These are phyloP conservation scores for Cryptosporidium ubiquitum DNA, from an alignment of 169 alveolate species.

Conservation along the genomic window DNA sequence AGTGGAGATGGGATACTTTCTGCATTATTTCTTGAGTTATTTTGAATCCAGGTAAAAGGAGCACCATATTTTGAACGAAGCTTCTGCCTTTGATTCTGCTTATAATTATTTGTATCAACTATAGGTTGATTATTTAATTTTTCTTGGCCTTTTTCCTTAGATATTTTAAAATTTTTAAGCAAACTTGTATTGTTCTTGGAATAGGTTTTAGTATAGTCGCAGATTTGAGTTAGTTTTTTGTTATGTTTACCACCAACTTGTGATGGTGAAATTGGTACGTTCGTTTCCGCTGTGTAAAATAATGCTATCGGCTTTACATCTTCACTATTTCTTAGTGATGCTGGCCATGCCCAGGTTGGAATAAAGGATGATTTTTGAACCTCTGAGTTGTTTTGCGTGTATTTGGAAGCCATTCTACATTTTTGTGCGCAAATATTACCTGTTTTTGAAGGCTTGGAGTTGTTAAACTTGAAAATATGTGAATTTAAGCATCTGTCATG, in stretches of 20 bases:
- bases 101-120: neutral
- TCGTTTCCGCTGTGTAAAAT: slow-evolving; percentile 53
- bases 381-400: neutral
- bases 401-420: neutral
- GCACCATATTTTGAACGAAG: slow-evolving; percentile 22
- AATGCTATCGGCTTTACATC: slow-evolving; percentile 8
- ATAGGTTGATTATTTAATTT: neutral
- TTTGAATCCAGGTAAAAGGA: slow-evolving; percentile 60
- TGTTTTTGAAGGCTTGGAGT: neutral
- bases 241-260: slow-evolving; percentile 22
- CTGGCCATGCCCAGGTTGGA: slow-evolving; percentile 75
- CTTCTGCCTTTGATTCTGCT: slow-evolving; percentile 9
- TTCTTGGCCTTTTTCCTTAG: neutral
- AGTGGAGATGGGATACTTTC: neutral
- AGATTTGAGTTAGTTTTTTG: neutral
- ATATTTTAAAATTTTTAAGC: neutral
- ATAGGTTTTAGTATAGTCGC: neutral
- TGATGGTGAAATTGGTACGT: slow-evolving; percentile 48
- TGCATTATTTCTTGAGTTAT: neutral
- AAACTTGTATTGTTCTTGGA: neutral
- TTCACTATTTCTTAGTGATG: slow-evolving; percentile 46
- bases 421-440: neutral
- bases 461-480: neutral
- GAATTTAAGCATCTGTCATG: neutral
- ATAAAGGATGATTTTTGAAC: neutral